Conservation (phyloP, 805 yeast genomes). For the Candida parachauliodes region DNA sequence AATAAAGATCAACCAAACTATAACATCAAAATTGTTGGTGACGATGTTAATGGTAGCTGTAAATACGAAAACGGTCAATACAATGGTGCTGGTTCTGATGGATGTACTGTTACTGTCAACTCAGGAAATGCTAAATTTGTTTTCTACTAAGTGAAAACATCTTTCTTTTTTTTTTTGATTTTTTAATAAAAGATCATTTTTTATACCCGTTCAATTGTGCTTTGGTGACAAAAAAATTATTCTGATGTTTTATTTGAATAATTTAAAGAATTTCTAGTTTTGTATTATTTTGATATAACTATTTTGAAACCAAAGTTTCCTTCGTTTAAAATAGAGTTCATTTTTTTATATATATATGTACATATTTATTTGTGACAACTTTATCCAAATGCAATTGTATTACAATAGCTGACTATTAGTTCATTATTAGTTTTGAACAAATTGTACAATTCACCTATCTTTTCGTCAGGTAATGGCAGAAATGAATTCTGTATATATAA, state of each 20-base stretch:
- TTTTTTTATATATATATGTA: conserved; percentile 1
- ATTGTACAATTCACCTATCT: conserved; percentile 27
- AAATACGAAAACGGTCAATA: conserved; percentile 73
- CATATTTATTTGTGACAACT: background rate
- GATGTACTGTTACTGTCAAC: conserved; percentile 72
- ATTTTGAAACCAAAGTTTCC: conserved; percentile 2
- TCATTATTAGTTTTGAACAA: conserved; percentile 31
- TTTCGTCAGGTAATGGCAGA: conserved; percentile 40
- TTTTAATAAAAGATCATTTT: background rate
- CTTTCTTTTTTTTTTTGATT: background rate
- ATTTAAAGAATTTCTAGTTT: conserved; percentile 3
- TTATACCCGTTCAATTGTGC: background rate
- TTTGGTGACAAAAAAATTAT: conserved; percentile 4
- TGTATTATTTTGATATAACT: conserved; percentile 3
- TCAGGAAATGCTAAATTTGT: conserved; percentile 61
- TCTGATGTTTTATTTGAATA: too few species aligned
- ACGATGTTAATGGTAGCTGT: conserved; percentile 63
- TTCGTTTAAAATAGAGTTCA: conserved; percentile 2
- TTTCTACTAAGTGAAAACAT: conserved; percentile 21
- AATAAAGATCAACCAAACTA: conserved; percentile 58
- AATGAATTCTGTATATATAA: conserved; percentile 39
- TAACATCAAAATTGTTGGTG: conserved; percentile 62
- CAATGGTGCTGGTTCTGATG: conserved; percentile 64
- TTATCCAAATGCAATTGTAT: conserved; percentile 38
- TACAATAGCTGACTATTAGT: conserved; percentile 37